Base-by-base conservation (phyloP, 257 asterid genomes). In the Solanum okadae region DNA sequence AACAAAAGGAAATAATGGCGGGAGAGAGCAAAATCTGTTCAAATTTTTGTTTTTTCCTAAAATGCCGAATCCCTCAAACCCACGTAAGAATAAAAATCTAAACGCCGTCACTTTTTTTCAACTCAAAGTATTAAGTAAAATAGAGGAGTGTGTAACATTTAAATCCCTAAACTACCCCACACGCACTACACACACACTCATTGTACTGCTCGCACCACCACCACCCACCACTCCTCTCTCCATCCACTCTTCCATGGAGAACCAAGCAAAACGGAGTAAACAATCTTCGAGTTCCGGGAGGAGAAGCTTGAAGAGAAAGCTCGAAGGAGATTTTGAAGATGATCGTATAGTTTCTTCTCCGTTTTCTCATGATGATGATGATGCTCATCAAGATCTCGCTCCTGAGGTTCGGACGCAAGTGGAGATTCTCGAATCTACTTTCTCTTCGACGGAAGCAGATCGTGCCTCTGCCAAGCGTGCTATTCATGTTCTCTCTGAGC, bases 301-400 rank as follows among this genome's bases (percentile, higher is more conserved):
- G 90, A 88, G 98, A 90, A 96, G 98, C 92, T 93, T 96, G 93
- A 97, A 94, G 94, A 89, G 99, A 67, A 97, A 97, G 88, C 96
- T 93, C 1, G 97, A 92, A 81, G 95, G 93, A 65, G 98, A 92
- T 49, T 91, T 91, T 88, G 94, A 92, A 56, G 95, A 89, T 35
- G 93, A 95, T 37, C 35, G 4, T 56, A 93, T 90, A 92, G 92
- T 92, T 92, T 96, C 90, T 12, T 88, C 90, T 18, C 78, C 87
- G 2, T 88, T 92, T 67, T 89, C 95, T 42, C 88, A 49, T 2
- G 59, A 75, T 20, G 46, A 75, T 37, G 52, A 75, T 72, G 44
- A 18, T 29, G 37, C 92, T 89, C 94, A 89, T 44, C 94, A 89
- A 81, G 99, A 97, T 97, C 98, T 97, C 65, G 76, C 38, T 15